Percentiles rank a stretch among this genome's conserved stretches.
Conservation (phyloP, 106 monocot species). For the Ottelia alismoides region DNA sequence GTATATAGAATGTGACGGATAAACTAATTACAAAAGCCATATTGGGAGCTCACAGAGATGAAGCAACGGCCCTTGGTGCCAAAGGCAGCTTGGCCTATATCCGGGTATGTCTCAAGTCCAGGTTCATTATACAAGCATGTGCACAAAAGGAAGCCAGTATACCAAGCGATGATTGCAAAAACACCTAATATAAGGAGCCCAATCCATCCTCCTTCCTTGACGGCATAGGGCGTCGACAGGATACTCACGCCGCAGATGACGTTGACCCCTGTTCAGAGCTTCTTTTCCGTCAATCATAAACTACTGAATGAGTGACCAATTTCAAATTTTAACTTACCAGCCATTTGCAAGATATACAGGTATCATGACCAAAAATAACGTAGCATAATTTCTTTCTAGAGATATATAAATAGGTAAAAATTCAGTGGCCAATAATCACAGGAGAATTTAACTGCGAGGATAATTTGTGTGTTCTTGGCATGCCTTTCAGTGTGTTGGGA, state of each 20-base stretch:
- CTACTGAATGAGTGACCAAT: too few relatives aligned
- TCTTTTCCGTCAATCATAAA: too few relatives aligned
- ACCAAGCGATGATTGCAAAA: conserved; percentile 45
- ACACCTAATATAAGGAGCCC: conserved; percentile 49
- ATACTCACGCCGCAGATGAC: conserved; percentile 94
- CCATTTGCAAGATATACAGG: too few relatives aligned
- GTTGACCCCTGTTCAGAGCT: conserved; percentile 90
- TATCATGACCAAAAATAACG: too few relatives aligned
- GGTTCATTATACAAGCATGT: conserved; percentile 63
- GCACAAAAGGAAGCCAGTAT: conserved; percentile 66
- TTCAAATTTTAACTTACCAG: too few relatives aligned
- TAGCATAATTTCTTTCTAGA: too few relatives aligned
- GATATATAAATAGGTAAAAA: too few relatives aligned
- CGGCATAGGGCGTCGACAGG: conserved; percentile 83
- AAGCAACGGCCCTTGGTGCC: conserved; percentile 55
- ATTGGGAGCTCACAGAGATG: conserved; percentile 46
- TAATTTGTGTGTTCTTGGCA: too few relatives aligned
- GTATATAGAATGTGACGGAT: neutral
- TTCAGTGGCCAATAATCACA: too few relatives aligned
- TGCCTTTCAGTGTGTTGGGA: too few relatives aligned
- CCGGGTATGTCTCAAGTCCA: conserved; percentile 84
- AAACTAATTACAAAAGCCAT: neutral
- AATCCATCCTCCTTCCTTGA: conserved; percentile 81
- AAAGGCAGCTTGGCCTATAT: conserved; percentile 91
- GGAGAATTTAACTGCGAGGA: too few relatives aligned